Conservation (phyloP, 2,329 filamentous ascomycete species). For the Paraphoma chrysanthemicola region DNA sequence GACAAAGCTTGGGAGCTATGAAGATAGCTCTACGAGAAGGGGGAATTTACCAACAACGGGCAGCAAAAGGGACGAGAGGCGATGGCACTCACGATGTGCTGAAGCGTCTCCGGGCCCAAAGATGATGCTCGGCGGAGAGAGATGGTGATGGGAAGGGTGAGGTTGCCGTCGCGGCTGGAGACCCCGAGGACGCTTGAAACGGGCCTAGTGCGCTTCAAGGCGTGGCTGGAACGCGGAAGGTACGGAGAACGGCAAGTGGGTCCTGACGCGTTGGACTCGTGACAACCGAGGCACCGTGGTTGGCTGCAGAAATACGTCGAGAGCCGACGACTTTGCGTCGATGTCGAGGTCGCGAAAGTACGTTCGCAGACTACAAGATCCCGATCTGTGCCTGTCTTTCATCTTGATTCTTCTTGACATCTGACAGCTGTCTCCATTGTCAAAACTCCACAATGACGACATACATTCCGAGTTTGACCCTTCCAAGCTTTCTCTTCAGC, state of each 20-base stretch:
- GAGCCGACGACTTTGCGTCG: background rate
- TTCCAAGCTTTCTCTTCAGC: conserved; percentile 75
- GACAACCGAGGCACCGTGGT: conserved; percentile 19
- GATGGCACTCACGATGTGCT: conserved; percentile 50
- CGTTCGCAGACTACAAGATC: background rate
- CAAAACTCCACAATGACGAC: conserved; percentile 70
- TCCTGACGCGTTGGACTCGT: conserved; percentile 21
- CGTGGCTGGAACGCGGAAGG: conserved; percentile 13
- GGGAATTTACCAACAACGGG: conserved; percentile 36
- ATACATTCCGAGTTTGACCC: conserved; percentile 77
- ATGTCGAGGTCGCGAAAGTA: background rate
- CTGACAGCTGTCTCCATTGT: background rate
- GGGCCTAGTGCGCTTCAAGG: conserved; percentile 22
- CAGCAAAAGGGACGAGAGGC: conserved; percentile 34
- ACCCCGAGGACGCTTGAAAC: conserved; percentile 24
- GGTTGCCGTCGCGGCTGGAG: conserved; percentile 25
- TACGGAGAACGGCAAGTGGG: conserved; percentile 28
- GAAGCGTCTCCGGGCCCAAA: conserved; percentile 27
- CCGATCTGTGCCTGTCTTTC: background rate
- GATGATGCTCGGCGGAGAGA: conserved; percentile 26
- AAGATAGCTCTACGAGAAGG: conserved; percentile 38
- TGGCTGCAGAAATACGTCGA: conserved; percentile 6
- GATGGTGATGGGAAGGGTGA: conserved; percentile 32
- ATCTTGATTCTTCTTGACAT: background rate
- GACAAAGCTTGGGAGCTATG: conserved; percentile 43